These are phyloP conservation scores for Suillus americanus DNA, from an alignment of 768 basidiomycete genomes.

Conservation along the genomic window DNA sequence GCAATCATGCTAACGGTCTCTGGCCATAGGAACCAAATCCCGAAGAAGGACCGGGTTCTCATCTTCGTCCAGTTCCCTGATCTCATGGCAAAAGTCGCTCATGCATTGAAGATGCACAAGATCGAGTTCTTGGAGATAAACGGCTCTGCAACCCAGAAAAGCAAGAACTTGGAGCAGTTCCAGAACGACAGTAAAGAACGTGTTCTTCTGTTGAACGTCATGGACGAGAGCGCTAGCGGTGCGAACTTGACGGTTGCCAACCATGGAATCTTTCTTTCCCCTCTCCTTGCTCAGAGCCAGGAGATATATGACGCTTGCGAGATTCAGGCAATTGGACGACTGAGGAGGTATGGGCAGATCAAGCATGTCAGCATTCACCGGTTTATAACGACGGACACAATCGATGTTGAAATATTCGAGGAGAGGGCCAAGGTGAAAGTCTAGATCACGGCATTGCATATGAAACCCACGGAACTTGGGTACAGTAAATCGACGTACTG, in stretches of 20 bases:
- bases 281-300: constrained; percentile 77
- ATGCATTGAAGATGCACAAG: constrained; percentile 70
- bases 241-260: constrained; percentile 92
- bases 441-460: constrained; percentile 16
- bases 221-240: constrained; percentile 94
- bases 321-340: constrained; percentile 81
- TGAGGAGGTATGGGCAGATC: constrained; percentile 80
- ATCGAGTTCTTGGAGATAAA: constrained; percentile 81
- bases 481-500: neutral
- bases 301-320: constrained; percentile 85
- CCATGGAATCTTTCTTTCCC: constrained; percentile 93
- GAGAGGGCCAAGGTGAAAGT: constrained; percentile 39
- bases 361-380: constrained; percentile 82
- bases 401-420: constrained; percentile 82
- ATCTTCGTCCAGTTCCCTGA: constrained; percentile 97
- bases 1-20: neutral
- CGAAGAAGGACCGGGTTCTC: constrained; percentile 77
- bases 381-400: constrained; percentile 83
- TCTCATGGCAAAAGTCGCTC: constrained; percentile 86
- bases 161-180: constrained; percentile 82
- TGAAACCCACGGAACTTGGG: neutral
- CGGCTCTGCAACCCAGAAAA: constrained; percentile 73
- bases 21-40: constrained; percentile 57
- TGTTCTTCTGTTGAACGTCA: constrained; percentile 86
- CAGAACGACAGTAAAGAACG: constrained; percentile 77